These are phyloP conservation scores for Metschnikowia matae DNA, from an alignment of 805 yeast species.

Conservation along the genomic window DNA sequence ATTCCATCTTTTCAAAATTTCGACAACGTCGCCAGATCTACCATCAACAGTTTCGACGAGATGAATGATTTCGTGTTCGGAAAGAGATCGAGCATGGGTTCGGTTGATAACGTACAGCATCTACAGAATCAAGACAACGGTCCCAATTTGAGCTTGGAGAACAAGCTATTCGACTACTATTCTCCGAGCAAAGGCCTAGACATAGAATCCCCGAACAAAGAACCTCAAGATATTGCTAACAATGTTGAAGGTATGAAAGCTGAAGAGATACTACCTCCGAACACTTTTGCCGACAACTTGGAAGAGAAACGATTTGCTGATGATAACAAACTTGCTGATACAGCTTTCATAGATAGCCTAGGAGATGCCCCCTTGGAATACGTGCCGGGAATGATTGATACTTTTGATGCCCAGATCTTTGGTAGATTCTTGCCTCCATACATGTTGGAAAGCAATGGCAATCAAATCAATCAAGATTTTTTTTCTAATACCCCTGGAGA, in stretches of 20 bases:
- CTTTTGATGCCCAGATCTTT: constrained; percentile 77
- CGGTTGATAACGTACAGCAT: not conserved
- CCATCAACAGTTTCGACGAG: constrained; percentile 27
- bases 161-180: not conserved
- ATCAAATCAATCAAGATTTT: constrained; percentile 5
- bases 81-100: not conserved
- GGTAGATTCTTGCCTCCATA: constrained; percentile 83
- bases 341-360: constrained; percentile 3
- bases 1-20: constrained; percentile 10
- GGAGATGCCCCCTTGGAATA: constrained; percentile 33
- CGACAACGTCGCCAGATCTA: constrained; percentile 20
- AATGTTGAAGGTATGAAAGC: not conserved
- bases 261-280: not conserved
- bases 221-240: not conserved
- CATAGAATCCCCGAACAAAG: not conserved
- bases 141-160: not conserved
- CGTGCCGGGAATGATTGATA: constrained; percentile 81
- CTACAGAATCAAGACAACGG: not conserved
- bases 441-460: constrained; percentile 48
- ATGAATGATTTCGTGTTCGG: constrained; percentile 21
- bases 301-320: not conserved
- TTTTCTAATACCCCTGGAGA: not conserved
- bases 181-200: not conserved
- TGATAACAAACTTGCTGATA: not conserved
- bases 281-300: not conserved